Evolutionary conservation across 2,329 filamentous ascomycete species (phyloP), one percentile per base, ranked within the genome.

Genomic region (Botrytis elliptica): DNA sequence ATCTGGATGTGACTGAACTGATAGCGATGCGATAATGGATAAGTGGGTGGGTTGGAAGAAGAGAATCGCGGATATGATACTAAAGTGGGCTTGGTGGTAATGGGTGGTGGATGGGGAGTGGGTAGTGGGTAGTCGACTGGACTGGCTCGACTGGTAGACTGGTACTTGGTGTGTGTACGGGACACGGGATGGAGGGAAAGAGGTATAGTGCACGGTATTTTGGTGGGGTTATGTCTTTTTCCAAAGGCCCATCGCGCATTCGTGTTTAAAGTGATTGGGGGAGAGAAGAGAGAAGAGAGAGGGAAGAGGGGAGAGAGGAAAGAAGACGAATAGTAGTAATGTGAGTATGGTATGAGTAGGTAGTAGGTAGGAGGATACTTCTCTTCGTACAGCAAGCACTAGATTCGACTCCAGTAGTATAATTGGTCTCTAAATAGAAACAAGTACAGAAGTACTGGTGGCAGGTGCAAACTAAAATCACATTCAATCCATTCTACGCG

Each of bases 1-100:
- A 49, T 68, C 52, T 60, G 63, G 38, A 16, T 4, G 25, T 33
- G 62, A 64, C 9, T 65, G 63, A 40, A 55, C 44, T 60, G 63
- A 72, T 68, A 60, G 49, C 49, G 71, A 71, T 64, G 20, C 33
- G 65, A 59, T 70, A 62, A 62, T 59, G 38, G 67, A 70, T 70
- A 70, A 70, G 67, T 70, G 52, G 67, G 67, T 57, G n/a, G 52
- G 52, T 57, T 57, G 52, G 52, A 29, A 44, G 65, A 70, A 33
- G 65, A 42, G 49, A 68, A 67, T 55, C 0, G 46, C 46, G 38
- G 63, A 64, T 25, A 29, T 60, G 63, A 22, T 44, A 60, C 52
- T 57, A 62, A 42, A 71, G 49, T 55, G 49, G 49, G 49, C 49
- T 55, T 46, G 44, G 38, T 25, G 29, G 44, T 36, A 25, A 33